Base-by-base conservation (phyloP, 805 yeast genomes). In the Kodamaea leandrae region DNA sequence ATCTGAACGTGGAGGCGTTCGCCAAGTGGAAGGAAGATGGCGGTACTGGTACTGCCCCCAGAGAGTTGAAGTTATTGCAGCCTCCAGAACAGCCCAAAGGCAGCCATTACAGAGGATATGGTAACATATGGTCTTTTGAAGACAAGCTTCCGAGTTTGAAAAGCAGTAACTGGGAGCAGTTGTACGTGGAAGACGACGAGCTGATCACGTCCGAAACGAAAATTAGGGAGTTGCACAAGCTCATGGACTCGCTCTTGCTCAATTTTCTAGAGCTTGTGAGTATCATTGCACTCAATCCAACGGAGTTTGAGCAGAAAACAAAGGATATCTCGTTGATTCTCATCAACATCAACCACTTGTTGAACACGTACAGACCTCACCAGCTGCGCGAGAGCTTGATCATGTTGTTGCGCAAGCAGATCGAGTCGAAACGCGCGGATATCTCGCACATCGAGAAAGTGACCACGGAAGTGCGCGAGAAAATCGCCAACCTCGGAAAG, bases 341-440 rank as follows among this genome's bases (percentile, higher is more conserved):
- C 39, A 83, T 91, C 56, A 93, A 93, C 56, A 81, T 93, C 48
- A 97, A 93, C 58, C 98, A 93, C 60, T 66, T 93, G 26, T 66
- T 93, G 44, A 93, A 93, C 59, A 89, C 90, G 39, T 93, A 93
- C 62, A 72, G 99, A 46, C 93, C 97, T 2, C 98, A 93, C 61
- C 99, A 93, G 58, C 84, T 96, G 3, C 72, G 97, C 39, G 99
- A 93, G 54, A 82, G 90, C 37, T 69, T 93, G 48, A 86, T 89
- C 32, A 71, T 87, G 71, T 68, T 84, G 40, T 64, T 87, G 57
- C 80, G 76, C 52, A 82, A 78, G 39, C 89, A 85, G 54, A 77
- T 91, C 24, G 85, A 77, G 37, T 69, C 73, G 32, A 84, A 83
- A 52, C 69, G 71, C 37, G 55, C 61, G 4, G 83, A 82, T 45